Conservation (phyloP, 768 basidiomycete genomes). For the Pholiota molesta region DNA sequence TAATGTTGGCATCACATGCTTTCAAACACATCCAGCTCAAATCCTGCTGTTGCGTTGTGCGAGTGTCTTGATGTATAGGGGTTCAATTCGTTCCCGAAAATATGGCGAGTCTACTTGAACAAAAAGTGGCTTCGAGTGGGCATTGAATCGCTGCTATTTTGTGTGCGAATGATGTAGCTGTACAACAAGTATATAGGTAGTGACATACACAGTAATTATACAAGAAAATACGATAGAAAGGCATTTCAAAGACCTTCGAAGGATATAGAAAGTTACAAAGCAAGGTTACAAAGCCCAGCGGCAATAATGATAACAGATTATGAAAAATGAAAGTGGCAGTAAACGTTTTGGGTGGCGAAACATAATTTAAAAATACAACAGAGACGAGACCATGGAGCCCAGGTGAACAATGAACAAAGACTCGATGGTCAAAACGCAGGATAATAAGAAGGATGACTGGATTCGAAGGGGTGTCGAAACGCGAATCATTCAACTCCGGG, state of each 20-base stretch:
- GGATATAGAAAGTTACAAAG: background rate
- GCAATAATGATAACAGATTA: conserved; percentile 6
- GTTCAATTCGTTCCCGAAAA: too few relatives aligned
- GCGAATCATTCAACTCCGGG: conserved; percentile 3
- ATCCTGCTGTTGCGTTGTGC: too few relatives aligned
- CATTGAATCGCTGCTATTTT: background rate
- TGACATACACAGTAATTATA: background rate
- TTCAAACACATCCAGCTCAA: background rate
- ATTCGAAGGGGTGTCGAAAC: background rate
- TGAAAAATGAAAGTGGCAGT: background rate
- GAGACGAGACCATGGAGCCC: background rate
- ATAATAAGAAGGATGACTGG: conserved; percentile 42
- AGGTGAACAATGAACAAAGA: background rate
- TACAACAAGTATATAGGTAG: background rate
- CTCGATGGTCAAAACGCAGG: background rate
- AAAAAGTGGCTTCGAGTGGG: background rate
- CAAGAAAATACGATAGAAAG: background rate
- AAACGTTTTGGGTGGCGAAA: background rate
- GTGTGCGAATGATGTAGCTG: background rate
- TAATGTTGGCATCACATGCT: background rate
- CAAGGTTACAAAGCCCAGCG: background rate
- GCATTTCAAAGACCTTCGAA: background rate
- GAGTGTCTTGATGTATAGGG: background rate
- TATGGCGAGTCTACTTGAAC: too few relatives aligned
- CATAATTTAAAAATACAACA: background rate